Percentiles rank a stretch among this genome's conserved stretches.
Conservation (phyloP, 176 grass and related monocot species). For the Tuctoria greenei region DNA sequence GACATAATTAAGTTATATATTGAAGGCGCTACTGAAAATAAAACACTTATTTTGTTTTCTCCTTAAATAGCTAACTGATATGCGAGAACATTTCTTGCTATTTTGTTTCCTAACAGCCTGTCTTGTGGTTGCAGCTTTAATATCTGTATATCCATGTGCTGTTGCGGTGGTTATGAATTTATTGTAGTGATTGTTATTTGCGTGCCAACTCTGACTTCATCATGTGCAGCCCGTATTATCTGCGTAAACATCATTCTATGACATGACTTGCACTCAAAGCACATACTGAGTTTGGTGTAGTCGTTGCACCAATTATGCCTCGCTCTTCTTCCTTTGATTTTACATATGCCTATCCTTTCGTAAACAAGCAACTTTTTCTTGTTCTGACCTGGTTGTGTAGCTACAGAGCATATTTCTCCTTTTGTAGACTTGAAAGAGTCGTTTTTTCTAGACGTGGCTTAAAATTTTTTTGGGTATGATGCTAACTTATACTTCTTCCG, state of each 20-base stretch:
- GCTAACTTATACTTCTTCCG: too few relatives aligned
- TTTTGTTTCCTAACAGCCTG: background rate
- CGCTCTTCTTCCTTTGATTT: background rate
- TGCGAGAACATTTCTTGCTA: background rate
- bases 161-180: conserved; percentile 30
- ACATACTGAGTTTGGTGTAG: conserved; percentile 39
- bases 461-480: background rate
- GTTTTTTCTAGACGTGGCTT: background rate
- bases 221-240: background rate
- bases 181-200: conserved; percentile 9
- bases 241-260: background rate
- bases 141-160: conserved; percentile 10
- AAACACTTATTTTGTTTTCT: background rate
- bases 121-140: conserved; percentile 31
- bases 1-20: conserved; percentile 5
- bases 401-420: background rate
- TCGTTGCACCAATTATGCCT: conserved; percentile 28
- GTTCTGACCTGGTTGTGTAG: too few relatives aligned
- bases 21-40: background rate
- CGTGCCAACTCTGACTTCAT: conserved; percentile 5
- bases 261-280: conserved; percentile 37
- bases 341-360: background rate
- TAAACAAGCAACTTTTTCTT: background rate
- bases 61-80: background rate
- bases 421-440: background rate